Percentiles rank a stretch among this genome's conserved stretches.
These are phyloP conservation scores for Tylopilus plumbeoviolaceoides DNA, from an alignment of 768 basidiomycete species.

Conservation along the genomic window DNA sequence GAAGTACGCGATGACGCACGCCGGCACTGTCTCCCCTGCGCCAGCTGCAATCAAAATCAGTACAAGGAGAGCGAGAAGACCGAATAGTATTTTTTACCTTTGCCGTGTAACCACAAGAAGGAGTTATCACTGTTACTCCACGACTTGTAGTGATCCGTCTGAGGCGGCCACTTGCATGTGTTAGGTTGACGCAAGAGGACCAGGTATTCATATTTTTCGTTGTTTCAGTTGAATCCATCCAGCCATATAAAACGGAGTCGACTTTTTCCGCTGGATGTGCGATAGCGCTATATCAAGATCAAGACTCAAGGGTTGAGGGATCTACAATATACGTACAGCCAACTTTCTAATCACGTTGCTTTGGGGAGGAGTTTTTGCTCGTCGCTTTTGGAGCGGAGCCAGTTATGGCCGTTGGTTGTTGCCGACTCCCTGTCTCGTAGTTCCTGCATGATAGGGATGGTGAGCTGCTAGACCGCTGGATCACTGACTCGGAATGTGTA, in stretches of 20 bases:
- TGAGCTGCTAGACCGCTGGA: neutral
- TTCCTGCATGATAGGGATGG: neutral
- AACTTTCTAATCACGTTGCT: neutral
- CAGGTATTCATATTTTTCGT: neutral
- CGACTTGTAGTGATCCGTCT: neutral
- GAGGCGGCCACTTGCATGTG: conserved; percentile 6
- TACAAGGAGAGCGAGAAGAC: neutral
- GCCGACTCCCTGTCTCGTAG: neutral
- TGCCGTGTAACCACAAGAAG: conserved; percentile 8
- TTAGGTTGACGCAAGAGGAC: neutral
- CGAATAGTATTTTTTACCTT: neutral
- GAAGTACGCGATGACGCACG: neutral
- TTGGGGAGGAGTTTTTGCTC: neutral
- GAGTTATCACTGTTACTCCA: neutral
- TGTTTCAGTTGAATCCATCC: neutral
- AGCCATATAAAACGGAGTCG: neutral
- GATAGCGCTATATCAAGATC: neutral
- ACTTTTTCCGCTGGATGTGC: neutral
- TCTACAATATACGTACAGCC: neutral
- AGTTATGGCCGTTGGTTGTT: neutral
- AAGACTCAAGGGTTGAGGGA: neutral
- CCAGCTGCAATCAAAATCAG: conserved; percentile 5
- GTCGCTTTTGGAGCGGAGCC: too few species aligned
- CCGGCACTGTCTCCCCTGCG: conserved; percentile 13
- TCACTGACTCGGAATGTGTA: neutral